phyloP scores from a whole-genome alignment of 108 stramenopile species.

The Conticribra weissflogii region DNA sequence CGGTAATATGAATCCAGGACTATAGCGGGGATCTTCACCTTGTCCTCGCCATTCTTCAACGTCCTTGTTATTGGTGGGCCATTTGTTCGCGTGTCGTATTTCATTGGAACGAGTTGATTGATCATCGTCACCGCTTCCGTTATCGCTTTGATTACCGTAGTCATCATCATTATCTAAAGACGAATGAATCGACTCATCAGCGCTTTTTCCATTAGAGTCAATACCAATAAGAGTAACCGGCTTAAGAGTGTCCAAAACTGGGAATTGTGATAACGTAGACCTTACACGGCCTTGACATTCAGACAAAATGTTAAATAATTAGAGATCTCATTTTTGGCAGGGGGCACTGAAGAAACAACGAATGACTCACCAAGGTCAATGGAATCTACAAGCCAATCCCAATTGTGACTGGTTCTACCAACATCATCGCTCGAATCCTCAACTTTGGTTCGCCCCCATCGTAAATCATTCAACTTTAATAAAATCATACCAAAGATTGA shows the following conservation, averaged over 20 bases:
- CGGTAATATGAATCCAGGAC: slow-evolving; percentile 79
- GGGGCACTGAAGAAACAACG: too few species aligned
- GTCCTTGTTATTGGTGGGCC: not conserved
- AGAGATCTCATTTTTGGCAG: too few species aligned
- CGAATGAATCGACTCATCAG: slow-evolving; percentile 7
- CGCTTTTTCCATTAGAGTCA: slow-evolving; percentile 2
- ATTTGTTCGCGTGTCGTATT: not conserved
- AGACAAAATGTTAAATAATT: too few species aligned
- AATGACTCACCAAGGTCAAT: too few species aligned
- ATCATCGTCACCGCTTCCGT: slow-evolving; percentile 3
- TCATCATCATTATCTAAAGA: slow-evolving; percentile 2
- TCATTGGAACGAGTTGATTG: slow-evolving; percentile 2
- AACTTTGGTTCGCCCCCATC: slow-evolving; percentile 24
- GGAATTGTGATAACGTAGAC: slow-evolving; percentile 61
- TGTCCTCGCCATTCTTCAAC: slow-evolving; percentile 40
- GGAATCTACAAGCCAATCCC: slow-evolving; percentile 69
- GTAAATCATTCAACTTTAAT: slow-evolving; percentile 20
- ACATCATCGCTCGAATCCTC: slow-evolving; percentile 1
- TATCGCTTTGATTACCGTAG: slow-evolving; percentile 16
- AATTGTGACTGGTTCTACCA: slow-evolving; percentile 17
- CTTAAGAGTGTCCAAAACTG: slow-evolving; percentile 47
- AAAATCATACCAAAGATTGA: not conserved
- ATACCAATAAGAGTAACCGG: slow-evolving; percentile 16
- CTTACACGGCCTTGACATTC: slow-evolving; percentile 41
- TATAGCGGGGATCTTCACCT: slow-evolving; percentile 63